Conservation (phyloP, 768 basidiomycete species). For the Lactarius hatsudake region DNA sequence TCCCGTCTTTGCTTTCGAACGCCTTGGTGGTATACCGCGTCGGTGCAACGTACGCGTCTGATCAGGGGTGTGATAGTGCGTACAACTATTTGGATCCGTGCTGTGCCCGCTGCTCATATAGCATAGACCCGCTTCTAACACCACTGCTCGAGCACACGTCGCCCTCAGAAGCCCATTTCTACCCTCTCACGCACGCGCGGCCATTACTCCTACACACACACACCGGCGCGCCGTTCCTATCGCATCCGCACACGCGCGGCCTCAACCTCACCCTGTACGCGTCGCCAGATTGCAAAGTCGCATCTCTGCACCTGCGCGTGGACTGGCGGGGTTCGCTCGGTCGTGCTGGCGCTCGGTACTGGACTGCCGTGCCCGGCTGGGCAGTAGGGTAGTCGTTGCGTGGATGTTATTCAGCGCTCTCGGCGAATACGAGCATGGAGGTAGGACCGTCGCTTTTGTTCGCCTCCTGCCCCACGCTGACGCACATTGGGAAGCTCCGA, state of each 20-base stretch:
- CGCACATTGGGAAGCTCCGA: constrained; percentile 33
- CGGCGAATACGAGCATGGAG: constrained; percentile 34
- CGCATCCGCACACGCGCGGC: constrained; percentile 35
- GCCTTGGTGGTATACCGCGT: constrained; percentile 66
- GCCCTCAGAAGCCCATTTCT: constrained; percentile 68
- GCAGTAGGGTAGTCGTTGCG: constrained; percentile 64
- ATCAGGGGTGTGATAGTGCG: constrained; percentile 35
- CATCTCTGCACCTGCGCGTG: constrained; percentile 49
- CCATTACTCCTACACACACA: constrained; percentile 66
- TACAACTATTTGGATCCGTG: background rate
- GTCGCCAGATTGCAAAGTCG: constrained; percentile 51
- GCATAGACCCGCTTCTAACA: constrained; percentile 51
- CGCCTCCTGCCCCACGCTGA: background rate
- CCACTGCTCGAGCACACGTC: constrained; percentile 69
- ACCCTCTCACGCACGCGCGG: constrained; percentile 41
- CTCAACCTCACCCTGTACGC: constrained; percentile 60
- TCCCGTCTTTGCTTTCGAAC: constrained; percentile 58
- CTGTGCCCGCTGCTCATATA: background rate
- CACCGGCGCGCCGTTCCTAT: constrained; percentile 61
- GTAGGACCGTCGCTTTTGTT: constrained; percentile 20
- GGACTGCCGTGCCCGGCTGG: constrained; percentile 71
- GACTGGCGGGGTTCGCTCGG: constrained; percentile 74
- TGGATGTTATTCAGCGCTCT: constrained; percentile 55
- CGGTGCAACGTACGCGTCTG: constrained; percentile 34
- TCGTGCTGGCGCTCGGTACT: constrained; percentile 69